These are phyloP conservation scores for Wallemia mellicola DNA, from an alignment of 1,284 basidiomycete species.

Conservation along the genomic window DNA sequence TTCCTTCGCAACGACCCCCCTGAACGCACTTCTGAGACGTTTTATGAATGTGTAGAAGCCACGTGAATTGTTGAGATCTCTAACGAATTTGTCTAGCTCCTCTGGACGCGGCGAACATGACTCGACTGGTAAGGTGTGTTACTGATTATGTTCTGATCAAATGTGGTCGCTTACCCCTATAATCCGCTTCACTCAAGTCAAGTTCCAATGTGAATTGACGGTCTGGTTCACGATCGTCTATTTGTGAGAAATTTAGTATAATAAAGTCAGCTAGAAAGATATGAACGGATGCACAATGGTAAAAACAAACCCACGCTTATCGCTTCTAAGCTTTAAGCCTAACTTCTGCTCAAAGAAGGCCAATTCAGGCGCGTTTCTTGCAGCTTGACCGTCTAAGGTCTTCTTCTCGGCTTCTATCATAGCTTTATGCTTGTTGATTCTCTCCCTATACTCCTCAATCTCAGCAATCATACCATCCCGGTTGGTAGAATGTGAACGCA, in stretches of 20 bases:
- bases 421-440: constrained; percentile 4
- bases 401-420: constrained; percentile 2
- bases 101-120: not conserved
- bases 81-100: not conserved
- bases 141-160: not conserved
- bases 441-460: constrained; percentile 5
- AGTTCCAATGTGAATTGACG: constrained; percentile 1
- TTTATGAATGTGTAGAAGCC: constrained; percentile 1
- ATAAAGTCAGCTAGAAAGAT: constrained; percentile 9
- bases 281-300: no score
- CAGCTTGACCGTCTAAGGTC: constrained; percentile 6
- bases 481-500: constrained; percentile 6
- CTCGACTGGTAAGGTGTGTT: not conserved
- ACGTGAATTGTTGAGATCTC: not conserved
- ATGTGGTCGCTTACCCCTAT: constrained; percentile 1
- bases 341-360: constrained; percentile 9
- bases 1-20: not conserved
- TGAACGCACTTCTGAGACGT: not conserved
- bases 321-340: constrained; percentile 9
- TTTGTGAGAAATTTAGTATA: constrained; percentile 1
- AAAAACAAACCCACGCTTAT: constrained; percentile 5
- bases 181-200: constrained; percentile 1
- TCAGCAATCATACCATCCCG: constrained; percentile 6
- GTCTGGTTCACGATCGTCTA: constrained; percentile 1
- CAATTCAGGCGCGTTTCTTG: constrained; percentile 10